These are phyloP conservation scores for Floccularia luteovirens DNA, from an alignment of 768 basidiomycete species.

Conservation along the genomic window DNA sequence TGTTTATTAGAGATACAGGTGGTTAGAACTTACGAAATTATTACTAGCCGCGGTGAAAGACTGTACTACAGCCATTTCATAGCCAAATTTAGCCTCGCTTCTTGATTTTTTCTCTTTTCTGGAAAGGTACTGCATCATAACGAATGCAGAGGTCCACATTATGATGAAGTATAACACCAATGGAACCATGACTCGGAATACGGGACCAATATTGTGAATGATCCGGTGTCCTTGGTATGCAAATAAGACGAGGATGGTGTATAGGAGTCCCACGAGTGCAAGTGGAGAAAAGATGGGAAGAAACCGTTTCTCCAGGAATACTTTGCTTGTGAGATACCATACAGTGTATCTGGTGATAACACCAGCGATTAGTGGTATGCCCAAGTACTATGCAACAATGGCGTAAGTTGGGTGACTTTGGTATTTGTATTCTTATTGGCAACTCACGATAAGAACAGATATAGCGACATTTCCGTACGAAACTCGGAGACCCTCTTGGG, in stretches of 20 bases:
- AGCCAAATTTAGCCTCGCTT: conserved; percentile 34
- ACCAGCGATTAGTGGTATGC: conserved; percentile 72
- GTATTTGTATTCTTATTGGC: neutral
- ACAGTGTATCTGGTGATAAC: conserved; percentile 57
- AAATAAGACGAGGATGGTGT: conserved; percentile 75
- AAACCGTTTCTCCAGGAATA: conserved; percentile 50
- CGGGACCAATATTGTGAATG: conserved; percentile 63
- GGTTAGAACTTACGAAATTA: conserved; percentile 64
- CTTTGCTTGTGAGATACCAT: conserved; percentile 33
- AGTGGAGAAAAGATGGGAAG: conserved; percentile 63
- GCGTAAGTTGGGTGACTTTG: neutral
- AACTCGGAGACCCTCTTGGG: conserved; percentile 32
- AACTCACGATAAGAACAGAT: conserved; percentile 63
- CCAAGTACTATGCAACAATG: conserved; percentile 53
- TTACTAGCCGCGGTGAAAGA: conserved; percentile 77
- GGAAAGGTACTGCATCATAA: conserved; percentile 40
- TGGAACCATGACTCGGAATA: conserved; percentile 78
- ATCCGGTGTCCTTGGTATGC: conserved; percentile 66
- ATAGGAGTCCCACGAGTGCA: conserved; percentile 69
- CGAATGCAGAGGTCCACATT: conserved; percentile 67
- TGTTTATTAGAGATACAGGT: too few relatives aligned
- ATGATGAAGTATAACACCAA: conserved; percentile 71
- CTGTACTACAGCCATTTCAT: conserved; percentile 71
- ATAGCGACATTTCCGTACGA: conserved; percentile 54
- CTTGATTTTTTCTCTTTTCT: conserved; percentile 14